These are phyloP conservation scores for Mollisiaceae sp. DNA, from an alignment of 2,329 filamentous ascomycete species.

Conservation along the genomic window DNA sequence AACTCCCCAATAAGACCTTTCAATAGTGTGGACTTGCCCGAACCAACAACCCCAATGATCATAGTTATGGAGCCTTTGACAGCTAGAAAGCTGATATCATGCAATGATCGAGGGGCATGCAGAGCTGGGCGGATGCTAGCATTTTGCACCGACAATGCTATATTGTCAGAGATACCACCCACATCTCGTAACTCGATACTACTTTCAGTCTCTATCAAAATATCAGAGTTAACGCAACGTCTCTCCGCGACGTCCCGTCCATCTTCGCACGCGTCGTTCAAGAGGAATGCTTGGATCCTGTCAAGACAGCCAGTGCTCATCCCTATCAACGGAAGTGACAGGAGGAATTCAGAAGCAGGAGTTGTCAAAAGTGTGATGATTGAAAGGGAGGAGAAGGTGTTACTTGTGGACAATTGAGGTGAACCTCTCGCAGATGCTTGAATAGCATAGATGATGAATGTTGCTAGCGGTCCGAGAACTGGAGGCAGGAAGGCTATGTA, in stretches of 20 bases:
- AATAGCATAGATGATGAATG: constrained; percentile 29
- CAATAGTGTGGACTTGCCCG: constrained; percentile 40
- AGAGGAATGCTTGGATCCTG: constrained; percentile 27
- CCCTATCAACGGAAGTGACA: constrained; percentile 24
- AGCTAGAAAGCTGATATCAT: constrained; percentile 20
- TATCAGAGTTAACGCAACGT: neutral
- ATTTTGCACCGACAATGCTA: constrained; percentile 15
- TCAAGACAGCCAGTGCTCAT: constrained; percentile 26
- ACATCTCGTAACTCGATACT: neutral
- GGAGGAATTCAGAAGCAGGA: constrained; percentile 24
- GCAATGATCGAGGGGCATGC: constrained; percentile 7
- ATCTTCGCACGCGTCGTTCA: constrained; percentile 18
- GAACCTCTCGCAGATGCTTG: constrained; percentile 22
- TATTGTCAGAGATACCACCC: neutral
- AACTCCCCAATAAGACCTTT: constrained; percentile 39
- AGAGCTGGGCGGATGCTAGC: constrained; percentile 13
- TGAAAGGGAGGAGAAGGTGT: constrained; percentile 28
- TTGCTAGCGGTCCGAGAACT: constrained; percentile 22
- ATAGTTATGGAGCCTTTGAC: constrained; percentile 30
- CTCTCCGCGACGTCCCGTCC: neutral
- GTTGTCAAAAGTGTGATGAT: constrained; percentile 28
- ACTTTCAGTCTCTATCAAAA: neutral
- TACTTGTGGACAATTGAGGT: constrained; percentile 16
- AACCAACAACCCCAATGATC: constrained; percentile 41
- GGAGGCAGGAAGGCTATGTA: constrained; percentile 23